Base-by-base conservation (phyloP, 2,329 filamentous ascomycete genomes). In the Talaromyces sp. region DNA sequence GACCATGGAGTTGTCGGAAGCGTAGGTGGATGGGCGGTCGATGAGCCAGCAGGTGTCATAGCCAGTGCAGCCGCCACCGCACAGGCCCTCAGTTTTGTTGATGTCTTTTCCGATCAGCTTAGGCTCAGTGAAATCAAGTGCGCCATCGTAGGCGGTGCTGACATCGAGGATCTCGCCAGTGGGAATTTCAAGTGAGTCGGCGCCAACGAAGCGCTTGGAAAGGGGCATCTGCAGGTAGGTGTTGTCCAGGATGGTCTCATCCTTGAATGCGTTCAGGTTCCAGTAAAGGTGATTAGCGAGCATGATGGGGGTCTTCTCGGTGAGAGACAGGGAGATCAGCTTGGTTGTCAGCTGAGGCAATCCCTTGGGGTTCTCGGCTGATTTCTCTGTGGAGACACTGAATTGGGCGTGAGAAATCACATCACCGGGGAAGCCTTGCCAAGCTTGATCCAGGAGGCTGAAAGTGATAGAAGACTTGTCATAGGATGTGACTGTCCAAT, bases 61-160 rank as follows among this genome's bases (percentile, higher is more conserved):
- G 24, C 93, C 93, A 0, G 83, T 88, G 78, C 93, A 97, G 71
- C 84, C 85, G 58, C 80, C 82, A 14, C 91, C 92, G 69, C 93
- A 97, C 74, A 93, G 90, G 37, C 84, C 85, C 8, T 80, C 59
- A 2, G 92, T 76, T 46, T 84, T 79, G 19, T 78, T 74, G 47
- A 90, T 80, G 61, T 89, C 86, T 32, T 85, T 78, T 24, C 91
- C 91, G 44, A 97, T 78, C 63, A 90, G 82, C 78, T 95, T 96
- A 9, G 90, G 88, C 22, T 81, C 73, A 45, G 85, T 89, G 87
- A 91, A 96, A 76, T 80, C 73, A 35, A 77, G 60, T 10, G 69
- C 66, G 30, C 71, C 70, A n/a, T 68, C 54, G 39, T 65, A 70
- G 24, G 92, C 90, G 71, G 91, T 87, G 63, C 91, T 89, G 58